These are phyloP conservation scores for Capronia epimyces DNA, from an alignment of 2,329 filamentous ascomycete genomes.

Conservation along the genomic window DNA sequence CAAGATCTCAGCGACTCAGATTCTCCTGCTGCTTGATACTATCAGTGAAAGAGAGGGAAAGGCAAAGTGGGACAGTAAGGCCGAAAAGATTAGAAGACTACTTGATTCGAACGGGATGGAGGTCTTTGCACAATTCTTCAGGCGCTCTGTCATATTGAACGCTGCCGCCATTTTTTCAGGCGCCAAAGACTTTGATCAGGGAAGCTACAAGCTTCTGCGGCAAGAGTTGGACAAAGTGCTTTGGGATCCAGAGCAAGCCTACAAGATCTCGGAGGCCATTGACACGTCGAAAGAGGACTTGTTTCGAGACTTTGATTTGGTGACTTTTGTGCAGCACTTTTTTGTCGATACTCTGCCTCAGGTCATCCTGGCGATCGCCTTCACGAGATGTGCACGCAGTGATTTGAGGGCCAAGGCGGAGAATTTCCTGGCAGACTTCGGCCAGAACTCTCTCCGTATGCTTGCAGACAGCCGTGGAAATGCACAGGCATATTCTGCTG, in stretches of 20 bases:
- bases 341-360: conserved; percentile 84
- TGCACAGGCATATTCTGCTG: conserved; percentile 10
- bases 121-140: conserved; percentile 93
- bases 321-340: conserved; percentile 93
- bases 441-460: conserved; percentile 13
- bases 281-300: conserved; percentile 86
- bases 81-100: conserved; percentile 87
- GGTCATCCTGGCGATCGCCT: conserved; percentile 79
- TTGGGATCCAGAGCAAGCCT: conserved; percentile 72
- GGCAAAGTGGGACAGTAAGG: conserved; percentile 86
- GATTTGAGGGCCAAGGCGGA: conserved; percentile 77
- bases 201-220: conserved; percentile 76
- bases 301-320: conserved; percentile 94
- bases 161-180: conserved; percentile 82
- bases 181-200: conserved; percentile 63
- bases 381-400: conserved; percentile 71
- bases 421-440: conserved; percentile 20
- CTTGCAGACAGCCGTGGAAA: conserved; percentile 15
- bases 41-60: conserved; percentile 91
- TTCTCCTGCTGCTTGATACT: conserved; percentile 87
- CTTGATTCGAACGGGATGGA: conserved; percentile 99
- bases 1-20: conserved; percentile 91
- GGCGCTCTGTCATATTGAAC: conserved; percentile 86
- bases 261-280: conserved; percentile 88
- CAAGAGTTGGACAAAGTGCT: conserved; percentile 82